Evolutionary conservation across 139 green algal species (phyloP).

Genomic region (Zygnema circumcarinatum): DNA sequence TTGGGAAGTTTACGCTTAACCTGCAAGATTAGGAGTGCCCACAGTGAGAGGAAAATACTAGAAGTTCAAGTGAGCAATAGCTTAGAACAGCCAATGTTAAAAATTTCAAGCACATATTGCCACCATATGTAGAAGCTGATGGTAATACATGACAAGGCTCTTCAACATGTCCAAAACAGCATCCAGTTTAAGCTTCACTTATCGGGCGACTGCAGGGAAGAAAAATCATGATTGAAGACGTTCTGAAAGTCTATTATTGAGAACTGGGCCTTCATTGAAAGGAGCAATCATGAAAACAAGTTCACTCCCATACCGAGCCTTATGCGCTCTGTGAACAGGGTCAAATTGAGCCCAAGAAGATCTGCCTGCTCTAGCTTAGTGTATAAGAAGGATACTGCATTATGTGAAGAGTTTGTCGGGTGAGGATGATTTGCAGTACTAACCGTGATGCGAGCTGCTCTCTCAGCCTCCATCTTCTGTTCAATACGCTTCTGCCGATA

Average conservation of each 20-base stretch:
- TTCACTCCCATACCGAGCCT: no score
- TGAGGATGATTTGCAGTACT: constrained; percentile 4
- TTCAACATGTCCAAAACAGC: no score
- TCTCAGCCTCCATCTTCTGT: constrained; percentile 88
- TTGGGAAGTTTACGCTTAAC: constrained; percentile 58
- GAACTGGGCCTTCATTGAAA: no score
- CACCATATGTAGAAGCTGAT: neutral
- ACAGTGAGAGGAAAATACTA: neutral
- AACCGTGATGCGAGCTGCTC: constrained; percentile 78
- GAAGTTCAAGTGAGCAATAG: neutral
- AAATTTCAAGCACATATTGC: neutral
- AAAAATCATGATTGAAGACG: no score
- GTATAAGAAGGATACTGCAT: neutral
- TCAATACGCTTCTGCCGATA: constrained; percentile 84
- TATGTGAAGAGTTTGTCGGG: neutral
- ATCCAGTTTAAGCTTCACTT: no score
- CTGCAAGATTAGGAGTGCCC: constrained; percentile 42
- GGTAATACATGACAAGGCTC: neutral
- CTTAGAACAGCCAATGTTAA: neutral
- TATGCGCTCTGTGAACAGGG: no score
- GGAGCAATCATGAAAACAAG: no score
- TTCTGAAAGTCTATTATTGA: no score
- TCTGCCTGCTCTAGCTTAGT: neutral
- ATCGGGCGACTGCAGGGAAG: no score
- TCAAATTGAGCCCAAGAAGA: neutral